Base-by-base conservation (phyloP, 169 alveolate species). In the Cryptosporidium sp. region DNA sequence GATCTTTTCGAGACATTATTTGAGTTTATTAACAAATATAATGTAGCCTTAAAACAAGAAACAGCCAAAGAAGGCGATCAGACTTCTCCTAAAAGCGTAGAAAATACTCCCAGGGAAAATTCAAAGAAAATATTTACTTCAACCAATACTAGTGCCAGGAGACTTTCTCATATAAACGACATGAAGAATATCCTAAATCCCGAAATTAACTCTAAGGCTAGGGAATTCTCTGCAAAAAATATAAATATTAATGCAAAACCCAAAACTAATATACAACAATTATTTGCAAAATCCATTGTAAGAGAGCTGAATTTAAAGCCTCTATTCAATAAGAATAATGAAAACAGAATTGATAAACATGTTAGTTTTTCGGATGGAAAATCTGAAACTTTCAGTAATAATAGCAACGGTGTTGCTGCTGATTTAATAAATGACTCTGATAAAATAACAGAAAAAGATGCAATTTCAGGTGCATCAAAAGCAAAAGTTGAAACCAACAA, bases 271-370 rank as follows among this genome's bases (percentile, higher is more conserved):
- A 80, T 80, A 3, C 52, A 65, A 12, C 70, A 80, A 44, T 35
- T 80, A 12, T 62, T 80, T 62, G 35, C 89, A 35, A 80, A 80
- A 33, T 80, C 89, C 10, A 60, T 80, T 31, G 68, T 80, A 23
- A 65, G 29, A 42, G 89, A 80, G 16, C 51, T 80, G 29, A 80
- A 80, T 65, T 33, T 80, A 44, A 80, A 80, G 7, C 89, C 89
- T 16, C 7, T 80, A 51, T 80, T 80, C 62, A 80, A 80, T 26
- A 80, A 45, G 12, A 53, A 35, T 16, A 35, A 14, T 4, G 44
- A 35, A 10, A 58, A 16, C 12, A 44, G 26, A 58, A 21, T 18
- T 31, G 60, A 56, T 1, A 70, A 29, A 35, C 58, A 75, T 60
- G 70, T 52, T 31, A 37, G 39, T 26, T 37, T 75, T 5, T 75